phyloP scores from a whole-genome alignment of 371 early-diverging fungal genomes.

The Smittium mucronatum region DNA sequence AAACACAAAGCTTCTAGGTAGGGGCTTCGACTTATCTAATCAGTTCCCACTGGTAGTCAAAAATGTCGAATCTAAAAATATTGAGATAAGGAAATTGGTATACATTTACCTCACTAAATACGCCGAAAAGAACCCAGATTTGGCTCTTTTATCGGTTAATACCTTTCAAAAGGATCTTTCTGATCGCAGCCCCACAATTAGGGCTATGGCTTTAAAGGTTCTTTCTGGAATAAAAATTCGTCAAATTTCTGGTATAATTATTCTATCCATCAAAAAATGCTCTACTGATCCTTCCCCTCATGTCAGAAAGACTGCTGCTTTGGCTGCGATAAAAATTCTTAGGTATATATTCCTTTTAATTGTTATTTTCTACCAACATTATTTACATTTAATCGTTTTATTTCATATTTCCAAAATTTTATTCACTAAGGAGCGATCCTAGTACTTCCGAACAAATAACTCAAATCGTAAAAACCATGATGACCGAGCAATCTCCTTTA shows the following conservation, averaged over 20 bases:
- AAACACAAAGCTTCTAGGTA: constrained; percentile 84
- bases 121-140: constrained; percentile 88
- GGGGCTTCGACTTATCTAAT: constrained; percentile 81
- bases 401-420: too few relatives aligned
- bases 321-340: constrained; percentile 30
- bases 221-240: constrained; percentile 88
- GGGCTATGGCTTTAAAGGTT: constrained; percentile 89
- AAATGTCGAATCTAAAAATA: constrained; percentile 79
- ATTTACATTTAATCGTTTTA: too few relatives aligned
- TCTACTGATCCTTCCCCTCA: constrained; percentile 76
- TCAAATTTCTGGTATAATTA: constrained; percentile 75
- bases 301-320: constrained; percentile 86
- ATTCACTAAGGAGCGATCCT: constrained; percentile 71
- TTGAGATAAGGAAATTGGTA: constrained; percentile 85
- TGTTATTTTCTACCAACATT: too few relatives aligned
- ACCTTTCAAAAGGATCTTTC: constrained; percentile 91
- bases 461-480: constrained; percentile 56
- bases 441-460: constrained; percentile 56
- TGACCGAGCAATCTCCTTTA: constrained; percentile 73
- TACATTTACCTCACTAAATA: constrained; percentile 88
- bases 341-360: background rate
- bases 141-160: constrained; percentile 86
- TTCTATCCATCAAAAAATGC: constrained; percentile 77
- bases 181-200: constrained; percentile 82
- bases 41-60: constrained; percentile 93